Base-by-base conservation (phyloP, 2,329 filamentous ascomycete genomes). In the Cytospora piceicola region DNA sequence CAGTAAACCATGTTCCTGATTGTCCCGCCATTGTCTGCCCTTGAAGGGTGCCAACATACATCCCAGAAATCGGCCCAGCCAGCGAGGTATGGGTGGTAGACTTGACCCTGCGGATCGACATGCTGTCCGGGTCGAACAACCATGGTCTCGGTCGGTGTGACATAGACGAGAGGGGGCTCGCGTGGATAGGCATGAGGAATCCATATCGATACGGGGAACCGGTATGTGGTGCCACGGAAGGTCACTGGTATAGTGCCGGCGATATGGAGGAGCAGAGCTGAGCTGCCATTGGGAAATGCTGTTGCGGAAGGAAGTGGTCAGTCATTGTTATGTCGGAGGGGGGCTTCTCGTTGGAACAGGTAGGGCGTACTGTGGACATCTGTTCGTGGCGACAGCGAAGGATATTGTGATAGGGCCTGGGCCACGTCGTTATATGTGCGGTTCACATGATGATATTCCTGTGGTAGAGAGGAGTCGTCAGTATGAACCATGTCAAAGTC, bases 391-490 rank as follows among this genome's bases (percentile, higher is more conserved):
- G 90, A 86, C 27, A 99, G 83, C 2, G 92, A 90, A 9, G 93
- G 88, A 74, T 93, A 93, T 71, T 90, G 86, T 36, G 91, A 86
- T 61, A 99, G 87, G 32, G 89, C 87, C 74, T 93, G 90, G 69
- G 92, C 94, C 71, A 96, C 89, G 78, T 98, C 94, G 76, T 91
- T 91, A 80, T 98, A 98, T 62, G 94, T 93, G 68, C 93, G 90
- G 75, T 94, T 96, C 66, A 96, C 90, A 80, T 98, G 92, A 76
- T 89, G 88, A 76, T 99, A 98, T 85, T 96, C 93, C 92, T 98
- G 77, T 29, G 34, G 63, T 55, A 55, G 34, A 27, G 30, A 61
- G n/a, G 58, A 51, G 52, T 14, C 2, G 46, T 49, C 9, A 49
- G n/a, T 49, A 65, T 68, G 39, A 68, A 66, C 42, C 39, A 52